These are phyloP conservation scores for Stemphylium vesicarium DNA, from an alignment of 2,329 filamentous ascomycete species.

Conservation along the genomic window DNA sequence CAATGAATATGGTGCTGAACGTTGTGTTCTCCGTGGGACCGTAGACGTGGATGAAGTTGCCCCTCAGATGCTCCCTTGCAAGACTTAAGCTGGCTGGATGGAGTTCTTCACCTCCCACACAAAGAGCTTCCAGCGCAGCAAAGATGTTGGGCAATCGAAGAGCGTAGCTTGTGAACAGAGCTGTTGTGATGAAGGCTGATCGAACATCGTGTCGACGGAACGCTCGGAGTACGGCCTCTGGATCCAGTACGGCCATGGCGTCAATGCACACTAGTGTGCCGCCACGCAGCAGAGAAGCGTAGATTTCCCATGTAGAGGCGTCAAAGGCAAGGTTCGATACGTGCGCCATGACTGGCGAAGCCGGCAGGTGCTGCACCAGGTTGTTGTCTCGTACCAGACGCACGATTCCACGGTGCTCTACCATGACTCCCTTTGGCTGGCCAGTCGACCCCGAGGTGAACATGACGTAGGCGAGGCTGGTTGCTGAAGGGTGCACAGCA, in stretches of 20 bases:
- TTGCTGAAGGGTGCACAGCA: no score
- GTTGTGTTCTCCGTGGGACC: slow-evolving; percentile 24
- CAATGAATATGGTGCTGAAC: slow-evolving; percentile 54
- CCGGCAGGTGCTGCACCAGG: slow-evolving; percentile 11
- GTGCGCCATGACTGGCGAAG: slow-evolving; percentile 52
- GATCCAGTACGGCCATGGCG: background rate
- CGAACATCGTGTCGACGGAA: no score
- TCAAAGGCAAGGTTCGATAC: slow-evolving; percentile 3
- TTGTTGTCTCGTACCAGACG: slow-evolving; percentile 22
- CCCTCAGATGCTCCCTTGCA: no score
- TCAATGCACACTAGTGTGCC: slow-evolving; percentile 52
- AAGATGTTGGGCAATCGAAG: background rate
- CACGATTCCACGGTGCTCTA: slow-evolving; percentile 64
- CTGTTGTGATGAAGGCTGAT: no score
- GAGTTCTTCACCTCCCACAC: slow-evolving; percentile 4
- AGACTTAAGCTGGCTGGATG: no score
- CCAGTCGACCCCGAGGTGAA: slow-evolving; percentile 55
- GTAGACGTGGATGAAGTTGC: no score
- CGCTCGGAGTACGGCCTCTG: no score
- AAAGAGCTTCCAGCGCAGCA: background rate
- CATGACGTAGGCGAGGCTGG: slow-evolving; percentile 63
- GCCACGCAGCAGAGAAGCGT: slow-evolving; percentile 62
- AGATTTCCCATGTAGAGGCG: slow-evolving; percentile 60
- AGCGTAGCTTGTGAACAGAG: no score
- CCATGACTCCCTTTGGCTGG: slow-evolving; percentile 64